Evolutionary conservation across 2,329 filamentous ascomycete genomes (phyloP).

Genomic region (Pyrenophora graminea): DNA sequence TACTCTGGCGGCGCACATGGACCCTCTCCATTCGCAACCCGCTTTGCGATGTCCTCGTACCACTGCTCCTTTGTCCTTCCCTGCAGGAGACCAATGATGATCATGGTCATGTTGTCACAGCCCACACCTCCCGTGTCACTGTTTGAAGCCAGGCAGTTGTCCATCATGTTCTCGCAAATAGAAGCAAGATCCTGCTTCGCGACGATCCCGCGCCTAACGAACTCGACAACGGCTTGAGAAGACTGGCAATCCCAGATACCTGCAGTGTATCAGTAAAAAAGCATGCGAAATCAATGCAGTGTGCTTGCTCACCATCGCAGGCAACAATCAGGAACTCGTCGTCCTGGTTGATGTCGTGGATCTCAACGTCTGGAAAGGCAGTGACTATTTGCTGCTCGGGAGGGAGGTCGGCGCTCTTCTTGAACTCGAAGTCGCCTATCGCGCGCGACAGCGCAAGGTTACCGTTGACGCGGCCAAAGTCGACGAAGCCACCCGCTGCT

Average conservation of each 20-base stretch:
- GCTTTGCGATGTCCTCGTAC: conserved; percentile 93
- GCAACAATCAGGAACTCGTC: conserved; percentile 75
- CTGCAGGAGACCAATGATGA: conserved; percentile 83
- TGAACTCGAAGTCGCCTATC: conserved; percentile 99
- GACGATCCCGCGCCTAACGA: conserved; percentile 92
- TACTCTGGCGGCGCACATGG: conserved; percentile 99
- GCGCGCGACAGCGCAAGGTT: conserved; percentile 95
- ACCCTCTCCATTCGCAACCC: conserved; percentile 94
- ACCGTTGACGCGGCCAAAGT: conserved; percentile 97
- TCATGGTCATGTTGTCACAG: conserved; percentile 99
- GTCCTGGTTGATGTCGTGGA: conserved; percentile 87
- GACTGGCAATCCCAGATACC: conserved; percentile 99
- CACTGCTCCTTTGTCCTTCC: conserved; percentile 96
- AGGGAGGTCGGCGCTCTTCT: conserved; percentile 94
- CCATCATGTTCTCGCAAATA: conserved; percentile 99
- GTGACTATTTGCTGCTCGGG: conserved; percentile 99
- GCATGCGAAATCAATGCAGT: neutral
- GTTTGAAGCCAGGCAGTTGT: conserved; percentile 97
- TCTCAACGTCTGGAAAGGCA: conserved; percentile 90
- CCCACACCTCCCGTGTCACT: conserved; percentile 97
- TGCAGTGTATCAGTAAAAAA: conserved; percentile 48
- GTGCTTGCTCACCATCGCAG: conserved; percentile 46
- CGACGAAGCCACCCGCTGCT: conserved; percentile 94
- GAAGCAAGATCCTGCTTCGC: conserved; percentile 92
- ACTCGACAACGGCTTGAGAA: conserved; percentile 95